Base-by-base conservation (phyloP, 495 filamentous ascomycete species). In the Hypoxylon fuscum region DNA sequence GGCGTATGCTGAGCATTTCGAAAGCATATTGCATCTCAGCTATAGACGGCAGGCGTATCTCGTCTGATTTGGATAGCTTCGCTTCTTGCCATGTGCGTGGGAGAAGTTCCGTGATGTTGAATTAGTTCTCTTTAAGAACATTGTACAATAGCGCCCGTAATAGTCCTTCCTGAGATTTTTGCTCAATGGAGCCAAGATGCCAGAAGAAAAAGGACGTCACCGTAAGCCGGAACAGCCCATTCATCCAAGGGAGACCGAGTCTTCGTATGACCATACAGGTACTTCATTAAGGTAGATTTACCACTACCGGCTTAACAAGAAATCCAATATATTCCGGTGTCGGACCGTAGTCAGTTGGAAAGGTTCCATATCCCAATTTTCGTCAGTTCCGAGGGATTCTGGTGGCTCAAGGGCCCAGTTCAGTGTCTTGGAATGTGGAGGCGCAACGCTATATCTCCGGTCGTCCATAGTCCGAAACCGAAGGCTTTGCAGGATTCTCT, bases 131-230 rank as follows among this genome's bases (percentile, higher is more conserved):
- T 12, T 32, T 15, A 20, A 78, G 53, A 37, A 77, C 51, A 41
- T 73, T 38, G 27, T 57, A 72, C 1, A 77, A 45, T 0, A 80
- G 55, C 7, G 67, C 62, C 17, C 69, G 54, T 1, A 72, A 50
- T 5, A 78, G 42, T 0, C 77, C 76, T 17, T 64, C 32, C 37
- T 72, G 64, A 0, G 71, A 69, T 27, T 68, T 75, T 41, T 79
- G 77, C 17, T 76, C 49, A 3, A 1, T 1, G 2, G 35, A 66
- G 2, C 76, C 77, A 22, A 59, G 27, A 37, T 66, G 55, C 69
- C 75, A 78, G 50, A 79, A 78, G 63, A 73, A 79, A 52, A 66
- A 72, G 6, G 18, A 23, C 0, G 51, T 48, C 12, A 46, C 57
- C 7, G 67, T 40, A 0, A 72, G 27, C 10, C 45, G 1, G 17